These are phyloP conservation scores for Vaccinium corymbosum DNA, from an alignment of 148 eudicot species.

Conservation along the genomic window DNA sequence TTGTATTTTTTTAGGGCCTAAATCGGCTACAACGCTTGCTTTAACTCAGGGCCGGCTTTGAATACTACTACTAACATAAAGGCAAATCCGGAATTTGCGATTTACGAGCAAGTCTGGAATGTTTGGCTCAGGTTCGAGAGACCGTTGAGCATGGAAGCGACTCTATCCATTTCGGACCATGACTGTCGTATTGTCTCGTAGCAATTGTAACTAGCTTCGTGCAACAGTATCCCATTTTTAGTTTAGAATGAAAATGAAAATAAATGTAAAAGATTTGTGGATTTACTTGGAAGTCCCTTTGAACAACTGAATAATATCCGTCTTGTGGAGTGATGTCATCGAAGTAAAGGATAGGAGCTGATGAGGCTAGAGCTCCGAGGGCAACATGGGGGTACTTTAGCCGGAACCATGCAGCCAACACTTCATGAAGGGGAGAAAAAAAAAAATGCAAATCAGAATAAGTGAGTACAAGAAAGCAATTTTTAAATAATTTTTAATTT, in stretches of 20 bases:
- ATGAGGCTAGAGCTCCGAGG: conserved; percentile 56
- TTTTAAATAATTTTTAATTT: not conserved
- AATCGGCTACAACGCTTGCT: too few species aligned
- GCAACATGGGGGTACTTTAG: conserved; percentile 58
- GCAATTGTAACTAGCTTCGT: conserved; percentile 44
- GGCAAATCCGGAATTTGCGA: not conserved
- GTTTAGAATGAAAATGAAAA: not conserved
- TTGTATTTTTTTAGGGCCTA: too few species aligned
- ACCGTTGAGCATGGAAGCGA: conserved; percentile 34
- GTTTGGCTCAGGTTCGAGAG: conserved; percentile 27
- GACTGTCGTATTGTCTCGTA: conserved; percentile 36
- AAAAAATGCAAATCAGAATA: not conserved
- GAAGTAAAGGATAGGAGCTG: conserved; percentile 51
- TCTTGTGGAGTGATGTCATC: conserved; percentile 37
- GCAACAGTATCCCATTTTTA: not conserved
- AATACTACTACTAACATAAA: not conserved
- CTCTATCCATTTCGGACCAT: conserved; percentile 41
- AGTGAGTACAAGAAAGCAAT: not conserved
- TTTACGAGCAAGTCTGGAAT: conserved; percentile 49
- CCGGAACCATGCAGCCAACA: conserved; percentile 56
- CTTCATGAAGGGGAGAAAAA: conserved; percentile 13
- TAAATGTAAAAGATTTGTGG: not conserved
- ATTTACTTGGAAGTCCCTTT: conserved; percentile 32
- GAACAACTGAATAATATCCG: conserved; percentile 28
- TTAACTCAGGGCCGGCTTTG: too few species aligned